These are phyloP conservation scores for Pinus albicaulis DNA, from an alignment of 75 land plant genomes.

Conservation along the genomic window DNA sequence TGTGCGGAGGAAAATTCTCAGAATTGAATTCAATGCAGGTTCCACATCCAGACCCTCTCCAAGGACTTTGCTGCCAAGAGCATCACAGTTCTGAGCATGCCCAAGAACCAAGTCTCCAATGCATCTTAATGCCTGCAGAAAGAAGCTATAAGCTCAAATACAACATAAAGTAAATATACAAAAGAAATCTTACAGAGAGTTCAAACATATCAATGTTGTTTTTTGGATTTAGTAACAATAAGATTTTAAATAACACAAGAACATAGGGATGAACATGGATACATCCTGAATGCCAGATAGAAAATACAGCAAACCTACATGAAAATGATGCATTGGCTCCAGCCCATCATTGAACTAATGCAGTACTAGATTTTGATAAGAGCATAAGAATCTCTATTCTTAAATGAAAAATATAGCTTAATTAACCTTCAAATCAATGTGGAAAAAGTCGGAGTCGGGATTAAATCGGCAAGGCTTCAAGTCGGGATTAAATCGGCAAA, in stretches of 20 bases:
- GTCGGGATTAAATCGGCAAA: no score
- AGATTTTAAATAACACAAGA: not conserved
- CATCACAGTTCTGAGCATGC: constrained; percentile 65
- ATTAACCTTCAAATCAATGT: not conserved
- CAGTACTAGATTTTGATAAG: not conserved
- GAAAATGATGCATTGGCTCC: not conserved
- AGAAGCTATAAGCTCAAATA: not conserved
- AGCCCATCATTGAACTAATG: not conserved
- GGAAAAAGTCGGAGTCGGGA: no score
- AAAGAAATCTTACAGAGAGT: not conserved
- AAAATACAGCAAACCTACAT: not conserved
- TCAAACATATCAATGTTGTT: not conserved
- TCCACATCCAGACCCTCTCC: constrained; percentile 85
- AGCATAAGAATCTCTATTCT: not conserved
- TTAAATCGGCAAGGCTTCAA: no score
- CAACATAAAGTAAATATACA: not conserved
- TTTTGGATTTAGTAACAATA: not conserved
- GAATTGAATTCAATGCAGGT: constrained; percentile 82
- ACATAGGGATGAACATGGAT: not conserved
- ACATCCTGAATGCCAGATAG: not conserved
- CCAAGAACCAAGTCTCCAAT: constrained; percentile 75
- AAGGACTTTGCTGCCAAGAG: constrained; percentile 68
- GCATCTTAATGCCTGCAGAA: constrained; percentile 78
- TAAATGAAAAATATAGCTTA: not conserved
- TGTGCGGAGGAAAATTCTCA: constrained; percentile 72